Evolutionary conservation across 768 basidiomycete genomes (phyloP).

Genomic region (Hebeloma cylindrosporum): DNA sequence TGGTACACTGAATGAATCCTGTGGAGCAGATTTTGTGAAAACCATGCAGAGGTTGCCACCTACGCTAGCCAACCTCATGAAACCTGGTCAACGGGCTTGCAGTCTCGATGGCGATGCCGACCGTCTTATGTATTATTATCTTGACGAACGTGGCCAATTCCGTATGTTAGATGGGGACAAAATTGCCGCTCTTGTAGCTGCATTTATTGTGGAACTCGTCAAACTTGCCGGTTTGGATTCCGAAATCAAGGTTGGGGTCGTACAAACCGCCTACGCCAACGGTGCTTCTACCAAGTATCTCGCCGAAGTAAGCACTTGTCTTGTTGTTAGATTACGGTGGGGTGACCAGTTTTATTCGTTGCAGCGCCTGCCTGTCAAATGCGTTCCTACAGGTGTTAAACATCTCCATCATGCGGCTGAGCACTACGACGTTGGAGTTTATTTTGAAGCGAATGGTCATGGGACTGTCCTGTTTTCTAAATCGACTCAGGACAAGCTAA

Average conservation of each 20-base stretch:
- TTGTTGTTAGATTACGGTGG: not conserved
- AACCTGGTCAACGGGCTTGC: constrained; percentile 79
- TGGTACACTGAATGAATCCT: constrained; percentile 80
- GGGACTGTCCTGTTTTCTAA: constrained; percentile 95
- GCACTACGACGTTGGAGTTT: constrained; percentile 92
- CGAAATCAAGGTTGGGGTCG: constrained; percentile 84
- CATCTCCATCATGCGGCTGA: constrained; percentile 97
- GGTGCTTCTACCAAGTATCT: constrained; percentile 95
- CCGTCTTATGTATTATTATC: constrained; percentile 92
- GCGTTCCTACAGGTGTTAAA: constrained; percentile 96
- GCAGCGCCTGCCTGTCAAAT: constrained; percentile 90
- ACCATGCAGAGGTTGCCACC: constrained; percentile 87
- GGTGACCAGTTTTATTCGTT: constrained; percentile 9
- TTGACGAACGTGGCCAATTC: constrained; percentile 76
- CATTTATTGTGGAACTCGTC: constrained; percentile 89
- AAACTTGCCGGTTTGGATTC: constrained; percentile 80
- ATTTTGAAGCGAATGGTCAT: constrained; percentile 99
- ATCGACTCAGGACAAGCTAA: constrained; percentile 60
- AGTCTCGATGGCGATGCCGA: constrained; percentile 98
- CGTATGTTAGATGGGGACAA: constrained; percentile 97
- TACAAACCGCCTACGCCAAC: constrained; percentile 99
- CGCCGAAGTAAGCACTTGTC: constrained; percentile 53
- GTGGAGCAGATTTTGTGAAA: constrained; percentile 97
- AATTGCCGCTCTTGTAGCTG: constrained; percentile 90
- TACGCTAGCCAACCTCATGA: constrained; percentile 59